Conservation (phyloP, 2,329 filamentous ascomycete species). For the Alternaria novae-zelandiae region DNA sequence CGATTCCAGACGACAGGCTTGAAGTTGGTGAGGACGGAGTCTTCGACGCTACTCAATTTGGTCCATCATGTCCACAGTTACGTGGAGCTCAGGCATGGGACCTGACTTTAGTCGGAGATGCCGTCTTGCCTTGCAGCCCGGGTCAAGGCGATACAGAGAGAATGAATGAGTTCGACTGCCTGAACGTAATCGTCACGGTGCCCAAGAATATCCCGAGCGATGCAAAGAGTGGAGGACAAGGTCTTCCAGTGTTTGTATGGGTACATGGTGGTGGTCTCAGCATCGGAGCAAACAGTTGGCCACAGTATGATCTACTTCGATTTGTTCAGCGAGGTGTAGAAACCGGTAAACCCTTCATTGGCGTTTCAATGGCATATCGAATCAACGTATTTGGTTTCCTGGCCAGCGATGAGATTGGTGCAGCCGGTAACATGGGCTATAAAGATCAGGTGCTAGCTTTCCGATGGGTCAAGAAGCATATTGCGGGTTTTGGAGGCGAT, state of each 20-base stretch:
- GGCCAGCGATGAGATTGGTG: constrained; percentile 55
- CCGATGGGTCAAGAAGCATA: constrained; percentile 48
- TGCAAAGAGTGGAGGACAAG: not conserved
- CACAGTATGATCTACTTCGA: constrained; percentile 56
- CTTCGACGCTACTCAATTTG: constrained; percentile 44
- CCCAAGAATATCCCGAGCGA: constrained; percentile 20
- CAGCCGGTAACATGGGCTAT: constrained; percentile 39
- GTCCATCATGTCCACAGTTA: constrained; percentile 48
- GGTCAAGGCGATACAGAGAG: constrained; percentile 26
- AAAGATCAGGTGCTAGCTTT: constrained; percentile 47
- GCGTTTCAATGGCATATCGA: constrained; percentile 47
- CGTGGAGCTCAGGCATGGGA: constrained; percentile 39
- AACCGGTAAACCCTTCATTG: constrained; percentile 55
- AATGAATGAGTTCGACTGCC: constrained; percentile 45
- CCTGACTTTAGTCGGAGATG: constrained; percentile 30
- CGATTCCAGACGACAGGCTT: constrained; percentile 24
- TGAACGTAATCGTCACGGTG: constrained; percentile 44
- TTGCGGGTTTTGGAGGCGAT: constrained; percentile 51
- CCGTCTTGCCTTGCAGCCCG: constrained; percentile 11
- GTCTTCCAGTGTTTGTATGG: constrained; percentile 59
- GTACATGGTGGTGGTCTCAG: constrained; percentile 61
- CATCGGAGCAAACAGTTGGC: constrained; percentile 60
- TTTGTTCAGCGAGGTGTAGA: constrained; percentile 54
- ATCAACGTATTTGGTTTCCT: constrained; percentile 45
- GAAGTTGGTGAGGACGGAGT: constrained; percentile 10